phyloP scores from a whole-genome alignment of 805 yeast genomes.

The Teunomyces barrocoloradensis region DNA sequence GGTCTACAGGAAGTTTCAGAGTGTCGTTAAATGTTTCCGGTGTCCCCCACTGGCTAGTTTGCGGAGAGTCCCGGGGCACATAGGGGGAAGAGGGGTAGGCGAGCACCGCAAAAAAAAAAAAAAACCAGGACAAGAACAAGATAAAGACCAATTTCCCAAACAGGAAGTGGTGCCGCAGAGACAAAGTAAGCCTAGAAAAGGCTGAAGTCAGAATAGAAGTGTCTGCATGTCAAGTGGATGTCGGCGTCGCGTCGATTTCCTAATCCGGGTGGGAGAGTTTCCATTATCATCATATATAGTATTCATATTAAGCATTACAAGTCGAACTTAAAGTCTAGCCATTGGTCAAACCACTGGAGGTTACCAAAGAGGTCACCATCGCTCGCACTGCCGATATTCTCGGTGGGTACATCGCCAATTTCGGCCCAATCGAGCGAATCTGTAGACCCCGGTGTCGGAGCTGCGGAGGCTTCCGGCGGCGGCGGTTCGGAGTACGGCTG shows the following conservation, averaged over 20 bases:
- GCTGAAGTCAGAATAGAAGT: too few species aligned
- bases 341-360: slow-evolving; percentile 56
- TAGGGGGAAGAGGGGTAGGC: background rate
- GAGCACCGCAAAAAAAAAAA: background rate
- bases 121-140: background rate
- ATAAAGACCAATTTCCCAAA: background rate
- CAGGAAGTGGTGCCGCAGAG: background rate
- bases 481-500: background rate
- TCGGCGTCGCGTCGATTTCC: too few species aligned
- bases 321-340: slow-evolving; percentile 35
- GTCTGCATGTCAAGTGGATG: too few species aligned
- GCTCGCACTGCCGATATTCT: background rate
- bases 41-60: background rate
- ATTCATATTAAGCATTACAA: background rate
- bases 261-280: too few species aligned
- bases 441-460: background rate
- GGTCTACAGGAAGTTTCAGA: background rate
- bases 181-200: too few species aligned
- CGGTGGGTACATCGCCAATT: background rate
- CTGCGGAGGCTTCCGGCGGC: background rate
- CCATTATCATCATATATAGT: too few species aligned
- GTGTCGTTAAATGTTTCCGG: background rate
- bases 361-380: slow-evolving; percentile 35
- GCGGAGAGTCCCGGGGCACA: slow-evolving; percentile 1
- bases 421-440: slow-evolving; percentile 1